Conservation (phyloP, 2,329 filamentous ascomycete genomes). For the Alternaria ethzedia region DNA sequence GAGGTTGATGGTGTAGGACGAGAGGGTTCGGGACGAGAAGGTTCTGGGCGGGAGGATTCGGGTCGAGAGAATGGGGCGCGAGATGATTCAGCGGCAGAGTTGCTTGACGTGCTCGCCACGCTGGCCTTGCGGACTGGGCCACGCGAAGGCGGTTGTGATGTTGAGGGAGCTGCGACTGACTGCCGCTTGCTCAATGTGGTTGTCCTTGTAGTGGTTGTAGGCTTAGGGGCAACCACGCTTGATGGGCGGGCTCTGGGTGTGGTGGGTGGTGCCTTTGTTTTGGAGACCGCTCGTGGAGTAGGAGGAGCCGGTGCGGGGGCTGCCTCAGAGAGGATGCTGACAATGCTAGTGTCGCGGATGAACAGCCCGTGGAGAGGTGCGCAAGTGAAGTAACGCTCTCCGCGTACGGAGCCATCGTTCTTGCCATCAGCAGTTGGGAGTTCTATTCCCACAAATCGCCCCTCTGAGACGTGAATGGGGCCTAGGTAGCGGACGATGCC, state of each 20-base stretch:
- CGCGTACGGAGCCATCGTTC: slow-evolving; percentile 91
- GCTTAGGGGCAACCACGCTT: slow-evolving; percentile 27
- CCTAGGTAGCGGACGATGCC: slow-evolving; percentile 83
- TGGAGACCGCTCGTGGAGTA: slow-evolving; percentile 10
- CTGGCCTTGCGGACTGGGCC: slow-evolving; percentile 27
- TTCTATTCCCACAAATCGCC: slow-evolving; percentile 90
- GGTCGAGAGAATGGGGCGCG: background rate
- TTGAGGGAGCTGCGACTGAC: slow-evolving; percentile 24
- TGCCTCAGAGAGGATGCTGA: slow-evolving; percentile 55
- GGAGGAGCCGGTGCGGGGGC: slow-evolving; percentile 46
- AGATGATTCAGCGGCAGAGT: slow-evolving; percentile 10
- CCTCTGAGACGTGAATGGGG: slow-evolving; percentile 78
- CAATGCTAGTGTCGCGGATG: slow-evolving; percentile 74
- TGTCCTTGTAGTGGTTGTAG: slow-evolving; percentile 13
- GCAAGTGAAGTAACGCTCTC: slow-evolving; percentile 88
- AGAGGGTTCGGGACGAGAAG: background rate
- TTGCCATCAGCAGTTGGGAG: slow-evolving; percentile 83
- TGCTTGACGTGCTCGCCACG: slow-evolving; percentile 19
- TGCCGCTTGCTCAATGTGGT: slow-evolving; percentile 27
- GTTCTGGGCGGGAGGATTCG: background rate
- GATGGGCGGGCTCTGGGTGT: slow-evolving; percentile 29
- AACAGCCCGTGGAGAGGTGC: slow-evolving; percentile 79
- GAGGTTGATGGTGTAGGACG: slow-evolving; percentile 12
- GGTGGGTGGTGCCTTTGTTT: slow-evolving; percentile 19
- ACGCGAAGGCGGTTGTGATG: slow-evolving; percentile 14